Base-by-base conservation (phyloP, 345 rosid species). In the Rhodomyrtus tomentosa region DNA sequence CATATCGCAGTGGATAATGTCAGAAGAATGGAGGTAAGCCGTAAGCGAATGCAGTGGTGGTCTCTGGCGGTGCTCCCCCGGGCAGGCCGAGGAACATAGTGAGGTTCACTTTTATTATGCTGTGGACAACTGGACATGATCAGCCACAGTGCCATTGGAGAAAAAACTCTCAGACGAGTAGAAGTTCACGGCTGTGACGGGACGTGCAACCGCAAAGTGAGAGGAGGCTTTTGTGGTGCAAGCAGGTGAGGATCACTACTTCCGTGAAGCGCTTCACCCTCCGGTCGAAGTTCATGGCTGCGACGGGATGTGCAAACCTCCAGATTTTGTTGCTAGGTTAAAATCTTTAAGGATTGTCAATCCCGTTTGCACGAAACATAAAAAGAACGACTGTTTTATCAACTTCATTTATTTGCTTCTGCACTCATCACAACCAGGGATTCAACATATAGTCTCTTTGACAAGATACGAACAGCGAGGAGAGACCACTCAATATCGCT, bases 61-160 rank as follows among this genome's bases (percentile, higher is more conserved):
- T 85, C 58, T 85, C 52, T 32, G 29, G 86, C 84, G 4, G 62
- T 85, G 79, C 53, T 81, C 52, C 40, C 14, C 16, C 72, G 62
- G 42, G 24, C 86, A 81, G 15, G 81, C 84, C 5, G 50, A 68
- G 5, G 51, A 45, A 13, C 55, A 13, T 2, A 45, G 50, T 20
- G 10, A 58, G 40, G 86, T 49, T 42, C 7, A 81, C 42, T 81
- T 48, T 81, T 48, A 48, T 29, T 52, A 18, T 16, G 22, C 86
- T 83, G 49, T 62, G 87, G 21, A n/a, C n/a, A n/a, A n/a, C n/a
- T n/a, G n/a, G n/a, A 85, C 53, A 48, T 85, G 84, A 45, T 85
- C 86, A 5, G 84, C 80, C 10, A 81, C 81, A 0, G 81, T 85
- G 25, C 87, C 87, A 36, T 85, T 85, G 7, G 87, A 58, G 36